These are phyloP conservation scores for Sphenostylis stenocarpa DNA, from an alignment of 306 rosid species.

Conservation along the genomic window DNA sequence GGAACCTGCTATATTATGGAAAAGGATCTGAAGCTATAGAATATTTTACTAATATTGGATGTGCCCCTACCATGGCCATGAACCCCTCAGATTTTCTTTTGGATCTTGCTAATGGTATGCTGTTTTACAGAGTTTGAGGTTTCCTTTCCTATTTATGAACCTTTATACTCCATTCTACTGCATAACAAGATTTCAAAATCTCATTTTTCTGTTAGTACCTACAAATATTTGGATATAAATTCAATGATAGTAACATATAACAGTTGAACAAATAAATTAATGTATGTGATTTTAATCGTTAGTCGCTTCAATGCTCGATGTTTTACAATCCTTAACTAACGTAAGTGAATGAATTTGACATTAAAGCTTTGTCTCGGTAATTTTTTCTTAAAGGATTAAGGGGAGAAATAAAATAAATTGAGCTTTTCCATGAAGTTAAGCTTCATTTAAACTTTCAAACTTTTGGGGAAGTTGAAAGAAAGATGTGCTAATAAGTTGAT, in stretches of 20 bases:
- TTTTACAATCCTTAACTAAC: background rate
- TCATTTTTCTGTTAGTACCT: background rate
- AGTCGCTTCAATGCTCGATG: too few relatives aligned
- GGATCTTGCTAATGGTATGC: conserved; percentile 66
- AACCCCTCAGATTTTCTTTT: conserved; percentile 65
- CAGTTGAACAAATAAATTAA: background rate
- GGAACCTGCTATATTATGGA: conserved; percentile 55
- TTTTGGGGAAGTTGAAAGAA: too few relatives aligned
- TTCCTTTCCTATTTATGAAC: background rate
- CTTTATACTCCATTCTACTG: background rate
- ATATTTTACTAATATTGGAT: conserved; percentile 51
- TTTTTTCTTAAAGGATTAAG: too few relatives aligned
- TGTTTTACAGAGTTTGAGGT: background rate
- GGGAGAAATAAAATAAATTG: too few relatives aligned
- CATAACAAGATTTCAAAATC: background rate
- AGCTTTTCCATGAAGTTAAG: too few relatives aligned
- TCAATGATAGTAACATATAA: background rate
- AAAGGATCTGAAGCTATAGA: conserved; percentile 47
- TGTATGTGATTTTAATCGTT: background rate
- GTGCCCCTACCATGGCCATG: conserved; percentile 45
- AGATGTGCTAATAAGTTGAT: too few relatives aligned
- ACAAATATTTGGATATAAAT: background rate
- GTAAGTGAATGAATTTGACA: background rate
- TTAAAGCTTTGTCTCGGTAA: too few relatives aligned
- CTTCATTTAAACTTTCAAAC: too few relatives aligned